Conservation (phyloP, 2,329 filamentous ascomycete species). For the Hypoxylon sp. region DNA sequence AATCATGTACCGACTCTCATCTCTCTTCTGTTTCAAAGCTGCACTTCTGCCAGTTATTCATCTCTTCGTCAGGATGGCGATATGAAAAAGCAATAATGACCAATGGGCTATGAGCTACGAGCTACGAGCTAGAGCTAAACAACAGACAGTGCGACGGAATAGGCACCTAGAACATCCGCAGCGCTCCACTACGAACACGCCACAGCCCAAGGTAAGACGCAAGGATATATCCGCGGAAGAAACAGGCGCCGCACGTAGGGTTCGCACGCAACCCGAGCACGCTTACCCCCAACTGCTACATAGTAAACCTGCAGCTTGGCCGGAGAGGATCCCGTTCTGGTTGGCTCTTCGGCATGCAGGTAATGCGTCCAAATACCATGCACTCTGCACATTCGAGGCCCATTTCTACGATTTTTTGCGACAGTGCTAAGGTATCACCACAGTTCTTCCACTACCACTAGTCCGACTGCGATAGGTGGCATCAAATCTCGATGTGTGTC, state of each 20-base stretch:
- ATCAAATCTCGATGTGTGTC: constrained; percentile 22
- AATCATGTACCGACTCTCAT: too few species aligned
- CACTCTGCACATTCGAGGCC: too few species aligned
- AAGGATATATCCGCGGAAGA: constrained; percentile 4
- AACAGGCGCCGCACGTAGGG: constrained; percentile 32
- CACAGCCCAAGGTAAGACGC: constrained; percentile 11
- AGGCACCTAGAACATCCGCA: constrained; percentile 12
- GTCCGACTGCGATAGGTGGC: constrained; percentile 18
- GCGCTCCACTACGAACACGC: constrained; percentile 15
- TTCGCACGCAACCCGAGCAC: constrained; percentile 31
- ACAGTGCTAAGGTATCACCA: constrained; percentile 15
- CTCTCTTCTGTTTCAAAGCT: too few species aligned
- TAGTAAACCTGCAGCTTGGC: too few species aligned
- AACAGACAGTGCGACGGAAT: constrained; percentile 17
- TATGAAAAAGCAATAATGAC: constrained; percentile 9
- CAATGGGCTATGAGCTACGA: constrained; percentile 2
- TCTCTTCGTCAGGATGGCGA: constrained; percentile 6
- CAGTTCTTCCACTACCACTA: constrained; percentile 3
- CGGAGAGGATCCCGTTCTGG: too few species aligned
- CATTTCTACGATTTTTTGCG: neutral
- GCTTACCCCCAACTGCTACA: constrained; percentile 13
- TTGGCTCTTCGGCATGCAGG: constrained; percentile 15
- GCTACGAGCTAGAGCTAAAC: neutral
- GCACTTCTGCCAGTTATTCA: neutral
- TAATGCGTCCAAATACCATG: constrained; percentile 15